Conservation (phyloP, 2,329 filamentous ascomycete genomes). For the Orbilia ellipsospora region DNA sequence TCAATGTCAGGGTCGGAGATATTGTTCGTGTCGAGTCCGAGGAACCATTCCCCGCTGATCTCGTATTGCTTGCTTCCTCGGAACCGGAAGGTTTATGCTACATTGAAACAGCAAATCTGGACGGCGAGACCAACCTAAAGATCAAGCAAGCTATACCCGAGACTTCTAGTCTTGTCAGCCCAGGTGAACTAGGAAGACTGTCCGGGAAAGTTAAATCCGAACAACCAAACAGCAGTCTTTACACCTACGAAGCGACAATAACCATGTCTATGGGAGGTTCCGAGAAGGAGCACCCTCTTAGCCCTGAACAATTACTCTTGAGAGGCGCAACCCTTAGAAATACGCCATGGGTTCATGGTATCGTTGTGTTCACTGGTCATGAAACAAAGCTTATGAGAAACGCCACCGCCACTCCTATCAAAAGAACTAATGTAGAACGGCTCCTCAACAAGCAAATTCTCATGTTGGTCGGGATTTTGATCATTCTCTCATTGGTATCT, state of each 20-base stretch:
- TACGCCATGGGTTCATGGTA: conserved; percentile 94
- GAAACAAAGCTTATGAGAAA: conserved; percentile 99
- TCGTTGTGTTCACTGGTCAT: conserved; percentile 96
- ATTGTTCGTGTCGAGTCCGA: conserved; percentile 94
- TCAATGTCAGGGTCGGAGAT: conserved; percentile 91
- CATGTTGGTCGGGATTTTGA: conserved; percentile 84
- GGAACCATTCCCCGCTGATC: conserved; percentile 90
- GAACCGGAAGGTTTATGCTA: conserved; percentile 98
- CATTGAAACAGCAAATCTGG: conserved; percentile 96
- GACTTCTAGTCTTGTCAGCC: conserved; percentile 86
- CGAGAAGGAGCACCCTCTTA: conserved; percentile 89
- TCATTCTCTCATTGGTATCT: conserved; percentile 86
- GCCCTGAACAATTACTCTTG: conserved; percentile 90
- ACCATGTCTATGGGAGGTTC: conserved; percentile 90
- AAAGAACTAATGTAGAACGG: conserved; percentile 93
- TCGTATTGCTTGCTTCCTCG: conserved; percentile 91
- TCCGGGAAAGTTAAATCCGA: conserved; percentile 90
- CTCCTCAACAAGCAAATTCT: conserved; percentile 94
- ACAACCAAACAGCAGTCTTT: conserved; percentile 97
- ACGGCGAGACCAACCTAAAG: conserved; percentile 97
- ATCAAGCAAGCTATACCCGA: conserved; percentile 98
- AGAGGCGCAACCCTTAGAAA: conserved; percentile 94
- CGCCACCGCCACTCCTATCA: conserved; percentile 95
- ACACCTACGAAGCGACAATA: conserved; percentile 96
- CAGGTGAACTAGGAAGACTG: conserved; percentile 83